A percentile compares a stretch with the other conserved stretches of the same genome.
Evolutionary conservation across 768 basidiomycete species (phyloP).

Genomic region (Boletus pseudo-olivaceus): DNA sequence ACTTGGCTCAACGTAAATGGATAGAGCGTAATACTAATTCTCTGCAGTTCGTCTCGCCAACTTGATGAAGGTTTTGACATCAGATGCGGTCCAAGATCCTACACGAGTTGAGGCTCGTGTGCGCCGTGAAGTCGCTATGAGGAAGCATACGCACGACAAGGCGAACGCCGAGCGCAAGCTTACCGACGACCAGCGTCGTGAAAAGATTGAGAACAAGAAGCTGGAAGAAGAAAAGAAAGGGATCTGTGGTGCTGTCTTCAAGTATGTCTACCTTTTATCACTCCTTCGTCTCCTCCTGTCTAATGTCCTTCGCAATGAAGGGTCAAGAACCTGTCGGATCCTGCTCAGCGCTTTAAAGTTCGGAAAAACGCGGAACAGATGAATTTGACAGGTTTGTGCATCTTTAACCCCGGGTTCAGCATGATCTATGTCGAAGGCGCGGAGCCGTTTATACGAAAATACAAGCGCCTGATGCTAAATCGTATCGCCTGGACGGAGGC

Average conservation of each 20-base stretch:
- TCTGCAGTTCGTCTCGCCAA: constrained; percentile 83
- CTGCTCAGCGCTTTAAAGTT: constrained; percentile 93
- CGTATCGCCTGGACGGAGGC: constrained; percentile 95
- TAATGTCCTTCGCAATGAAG: constrained; percentile 36
- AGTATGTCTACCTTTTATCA: constrained; percentile 50
- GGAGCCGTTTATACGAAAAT: constrained; percentile 77
- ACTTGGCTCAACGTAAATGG: constrained; percentile 3
- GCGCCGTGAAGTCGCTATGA: constrained; percentile 85
- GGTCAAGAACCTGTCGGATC: constrained; percentile 85
- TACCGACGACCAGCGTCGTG: constrained; percentile 82
- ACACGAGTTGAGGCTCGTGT: constrained; percentile 97
- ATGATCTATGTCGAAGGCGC: constrained; percentile 95
- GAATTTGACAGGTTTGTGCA: constrained; percentile 81
- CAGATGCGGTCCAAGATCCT: constrained; percentile 95
- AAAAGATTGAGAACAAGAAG: constrained; percentile 86
- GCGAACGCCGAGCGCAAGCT: constrained; percentile 91
- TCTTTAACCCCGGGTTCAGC: constrained; percentile 86
- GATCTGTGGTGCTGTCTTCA: constrained; percentile 82
- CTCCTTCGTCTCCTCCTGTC: neutral
- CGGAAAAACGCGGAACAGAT: constrained; percentile 94
- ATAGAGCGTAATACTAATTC: neutral
- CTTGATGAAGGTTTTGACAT: constrained; percentile 95
- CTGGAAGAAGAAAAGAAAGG: constrained; percentile 84
- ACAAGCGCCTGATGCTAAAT: constrained; percentile 79
- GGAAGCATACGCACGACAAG: constrained; percentile 87